Evolutionary conservation across 164 flowering plant genomes (phyloP).

Genomic region (Paratinospora sagittata): DNA sequence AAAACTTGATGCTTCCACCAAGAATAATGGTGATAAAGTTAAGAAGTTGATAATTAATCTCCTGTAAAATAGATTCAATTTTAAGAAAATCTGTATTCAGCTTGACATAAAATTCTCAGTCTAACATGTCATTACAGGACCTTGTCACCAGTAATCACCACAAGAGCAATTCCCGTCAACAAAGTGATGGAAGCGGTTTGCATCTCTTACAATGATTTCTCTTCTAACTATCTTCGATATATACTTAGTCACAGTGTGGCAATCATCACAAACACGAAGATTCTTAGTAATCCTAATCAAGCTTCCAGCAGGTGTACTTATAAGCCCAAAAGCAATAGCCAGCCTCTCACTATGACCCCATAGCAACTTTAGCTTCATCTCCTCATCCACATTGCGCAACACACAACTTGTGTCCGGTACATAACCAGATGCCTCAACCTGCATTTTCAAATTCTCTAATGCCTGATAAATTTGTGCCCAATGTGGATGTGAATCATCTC

Average conservation of each 20-base stretch:
- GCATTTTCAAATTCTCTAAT: constrained; percentile 22
- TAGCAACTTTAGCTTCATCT: constrained; percentile 29
- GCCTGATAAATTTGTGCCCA: constrained; percentile 23
- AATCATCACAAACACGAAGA: constrained; percentile 37
- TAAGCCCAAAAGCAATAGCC: constrained; percentile 40
- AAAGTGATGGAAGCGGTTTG: constrained; percentile 39
- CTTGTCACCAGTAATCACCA: constrained; percentile 37
- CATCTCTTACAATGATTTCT: constrained; percentile 39
- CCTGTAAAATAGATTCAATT: not conserved
- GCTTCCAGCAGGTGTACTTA: constrained; percentile 39
- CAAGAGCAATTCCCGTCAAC: constrained; percentile 36
- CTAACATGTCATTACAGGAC: not conserved
- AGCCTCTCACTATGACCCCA: constrained; percentile 45
- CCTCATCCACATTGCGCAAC: constrained; percentile 34
- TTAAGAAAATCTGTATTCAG: no score
- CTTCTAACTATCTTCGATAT: constrained; percentile 35
- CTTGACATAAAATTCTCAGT: no score
- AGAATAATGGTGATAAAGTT: not conserved
- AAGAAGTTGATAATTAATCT: not conserved
- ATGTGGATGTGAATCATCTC: constrained; percentile 35
- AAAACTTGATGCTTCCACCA: no score
- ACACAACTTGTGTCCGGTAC: constrained; percentile 36
- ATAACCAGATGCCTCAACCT: constrained; percentile 32
- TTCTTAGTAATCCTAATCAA: constrained; percentile 39
- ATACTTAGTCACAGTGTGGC: constrained; percentile 33